Base-by-base conservation (phyloP, 1,139 yeast genomes). In the Martiniozyma asiatica region DNA sequence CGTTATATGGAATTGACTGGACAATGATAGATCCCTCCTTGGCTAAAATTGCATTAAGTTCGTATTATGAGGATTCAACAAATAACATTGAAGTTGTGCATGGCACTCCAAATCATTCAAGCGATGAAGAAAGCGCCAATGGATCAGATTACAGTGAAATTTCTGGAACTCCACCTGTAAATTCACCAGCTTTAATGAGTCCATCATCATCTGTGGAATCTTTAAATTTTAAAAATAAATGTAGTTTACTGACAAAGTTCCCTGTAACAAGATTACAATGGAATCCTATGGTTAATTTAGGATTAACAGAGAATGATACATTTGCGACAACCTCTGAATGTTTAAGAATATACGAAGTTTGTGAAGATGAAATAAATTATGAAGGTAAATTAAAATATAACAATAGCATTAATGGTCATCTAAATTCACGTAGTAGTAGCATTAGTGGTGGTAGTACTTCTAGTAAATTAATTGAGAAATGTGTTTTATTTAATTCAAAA, bases 1-100 rank as follows among this genome's bases (percentile, higher is more conserved):
- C 92, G 1, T 55, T 81, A 14, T 77, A 67, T 44, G 65, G 76
- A 19, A 58, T 71, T 16, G 92, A 77, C 46, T 81, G 94, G 94
- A 52, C 68, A 6, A 26, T 25, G 2, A 48, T 49, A 21, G 37
- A 55, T 12, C 50, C 53, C 8, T 53, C 55, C 4, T 60, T 60
- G 11, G 43, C 51, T 14, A 58, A 67, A 33, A 53, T 81, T 8
- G 92, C 84, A 1, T 51, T 79, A 18, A 65, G 77, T 11, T 66
- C 92, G 1, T 78, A 71, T 49, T 65, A 78, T 33, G 94, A 82
- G 50, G 89, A 81, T 27, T 56, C 68, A 16, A 55, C 59, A 29
- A 81, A 80, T 51, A 65, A 63, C 41, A 48, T 76, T 18, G 67
- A 65, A 39, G 52, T 69, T 5, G 45, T 68, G 6, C 65, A 60